Evolutionary conservation across 208 protist genomes (phyloP).

Genomic region (Angomonas desouzai): DNA sequence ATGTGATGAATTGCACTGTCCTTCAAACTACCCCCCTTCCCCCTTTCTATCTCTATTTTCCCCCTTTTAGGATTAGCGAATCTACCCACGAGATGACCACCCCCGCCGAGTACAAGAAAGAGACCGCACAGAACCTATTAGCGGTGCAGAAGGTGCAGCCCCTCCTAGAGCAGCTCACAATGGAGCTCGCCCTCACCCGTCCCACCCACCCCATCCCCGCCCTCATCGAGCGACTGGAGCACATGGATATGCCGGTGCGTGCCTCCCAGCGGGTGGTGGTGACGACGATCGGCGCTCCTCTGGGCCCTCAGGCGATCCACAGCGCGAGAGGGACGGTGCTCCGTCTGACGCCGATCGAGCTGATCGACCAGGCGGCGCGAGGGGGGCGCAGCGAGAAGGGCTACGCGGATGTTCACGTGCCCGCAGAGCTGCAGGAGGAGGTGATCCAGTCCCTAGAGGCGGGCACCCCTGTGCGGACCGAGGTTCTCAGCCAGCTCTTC

Average conservation of each 20-base stretch:
- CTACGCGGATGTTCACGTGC: conserved; percentile 14
- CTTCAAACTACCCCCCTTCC: conserved; percentile 1
- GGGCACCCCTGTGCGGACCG: conserved; percentile 13
- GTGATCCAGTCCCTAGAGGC: conserved; percentile 13
- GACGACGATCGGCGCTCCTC: conserved; percentile 2
- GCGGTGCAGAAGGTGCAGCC: conserved; percentile 28
- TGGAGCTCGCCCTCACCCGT: conserved; percentile 23
- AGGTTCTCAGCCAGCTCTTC: conserved; percentile 23
- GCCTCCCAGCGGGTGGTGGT: conserved; percentile 5
- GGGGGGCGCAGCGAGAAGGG: conserved; percentile 16
- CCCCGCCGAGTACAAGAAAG: conserved; percentile 31
- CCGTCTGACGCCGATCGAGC: conserved; percentile 12
- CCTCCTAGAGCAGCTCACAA: conserved; percentile 29
- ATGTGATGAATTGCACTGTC: too few species aligned
- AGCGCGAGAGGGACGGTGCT: conserved; percentile 7
- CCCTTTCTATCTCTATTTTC: conserved; percentile 10
- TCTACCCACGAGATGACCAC: conserved; percentile 21
- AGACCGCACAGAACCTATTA: conserved; percentile 27
- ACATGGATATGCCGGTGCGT: conserved; percentile 19
- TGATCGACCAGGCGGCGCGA: conserved; percentile 21
- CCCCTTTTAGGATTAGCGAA: too few species aligned
- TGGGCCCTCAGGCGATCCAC: not conserved
- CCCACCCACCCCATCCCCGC: conserved; percentile 22
- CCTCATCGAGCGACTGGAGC: conserved; percentile 27
- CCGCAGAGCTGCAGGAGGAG: conserved; percentile 20